These are phyloP conservation scores for Pseudocercospora ulei DNA, from an alignment of 2,329 filamentous ascomycete genomes.

Conservation along the genomic window DNA sequence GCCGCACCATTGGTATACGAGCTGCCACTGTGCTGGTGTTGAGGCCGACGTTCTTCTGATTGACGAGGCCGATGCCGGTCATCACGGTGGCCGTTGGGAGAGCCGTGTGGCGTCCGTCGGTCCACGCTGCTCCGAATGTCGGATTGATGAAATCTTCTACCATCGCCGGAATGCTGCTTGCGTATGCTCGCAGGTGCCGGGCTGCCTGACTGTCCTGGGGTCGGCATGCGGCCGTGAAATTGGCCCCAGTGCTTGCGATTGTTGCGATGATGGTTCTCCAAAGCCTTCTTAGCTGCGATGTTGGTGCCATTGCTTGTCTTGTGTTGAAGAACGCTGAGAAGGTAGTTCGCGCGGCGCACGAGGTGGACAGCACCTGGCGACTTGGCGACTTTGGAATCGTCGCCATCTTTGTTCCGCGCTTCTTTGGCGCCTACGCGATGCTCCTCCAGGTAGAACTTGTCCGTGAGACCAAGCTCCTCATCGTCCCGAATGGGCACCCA, in stretches of 20 bases:
- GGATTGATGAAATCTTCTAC: conserved; percentile 28
- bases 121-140: conserved; percentile 35
- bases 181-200: conserved; percentile 48
- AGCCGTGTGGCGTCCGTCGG: conserved; percentile 36
- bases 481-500: conserved; percentile 95
- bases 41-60: conserved; percentile 42
- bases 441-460: conserved; percentile 94
- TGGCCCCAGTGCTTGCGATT: conserved; percentile 67
- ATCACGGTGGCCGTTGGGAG: conserved; percentile 40
- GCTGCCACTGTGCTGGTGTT: conserved; percentile 36
- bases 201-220: conserved; percentile 57
- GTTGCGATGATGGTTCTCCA: conserved; percentile 90
- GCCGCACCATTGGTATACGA: conserved; percentile 35
- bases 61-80: conserved; percentile 49
- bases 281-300: conserved; percentile 61
- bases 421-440: conserved; percentile 97
- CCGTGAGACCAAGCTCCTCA: conserved; percentile 67
- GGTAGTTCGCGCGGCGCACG: conserved; percentile 85
- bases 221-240: conserved; percentile 45
- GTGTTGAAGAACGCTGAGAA: conserved; percentile 87
- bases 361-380: conserved; percentile 96
- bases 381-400: conserved; percentile 62
- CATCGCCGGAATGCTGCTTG: conserved; percentile 33
- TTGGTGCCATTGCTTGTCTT: conserved; percentile 59
- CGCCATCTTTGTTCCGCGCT: conserved; percentile 66